These are phyloP conservation scores for Fusarium ambrosium DNA, from an alignment of 2,329 filamentous ascomycete genomes.

Conservation along the genomic window DNA sequence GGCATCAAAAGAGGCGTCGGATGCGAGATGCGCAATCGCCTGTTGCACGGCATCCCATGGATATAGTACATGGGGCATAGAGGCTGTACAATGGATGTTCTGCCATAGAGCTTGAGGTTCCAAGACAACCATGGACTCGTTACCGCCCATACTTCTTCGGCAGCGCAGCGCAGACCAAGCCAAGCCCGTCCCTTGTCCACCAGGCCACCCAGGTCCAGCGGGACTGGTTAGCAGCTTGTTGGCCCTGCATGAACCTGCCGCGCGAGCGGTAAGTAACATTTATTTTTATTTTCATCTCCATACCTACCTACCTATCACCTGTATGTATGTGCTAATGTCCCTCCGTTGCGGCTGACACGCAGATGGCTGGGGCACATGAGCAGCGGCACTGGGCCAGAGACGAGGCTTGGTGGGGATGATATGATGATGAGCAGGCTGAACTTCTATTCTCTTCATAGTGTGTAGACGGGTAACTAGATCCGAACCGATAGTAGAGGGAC, in stretches of 20 bases:
- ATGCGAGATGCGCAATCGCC: constrained; percentile 34
- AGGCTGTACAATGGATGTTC: background rate
- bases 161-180: background rate
- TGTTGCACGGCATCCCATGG: constrained; percentile 15
- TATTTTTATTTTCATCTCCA: background rate
- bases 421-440: constrained; percentile 9
- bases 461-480: constrained; percentile 9
- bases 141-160: background rate
- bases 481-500: background rate
- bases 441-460: background rate
- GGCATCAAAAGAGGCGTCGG: constrained; percentile 37
- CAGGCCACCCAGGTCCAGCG: background rate
- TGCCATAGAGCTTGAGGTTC: background rate
- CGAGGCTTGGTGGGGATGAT: background rate
- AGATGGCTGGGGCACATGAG: background rate
- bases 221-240: background rate
- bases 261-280: background rate
- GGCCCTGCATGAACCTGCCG: constrained; percentile 9
- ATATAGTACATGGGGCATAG: background rate
- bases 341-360: background rate
- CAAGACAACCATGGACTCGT: background rate
- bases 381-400: background rate
- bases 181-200: constrained; percentile 2
- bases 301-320: background rate
- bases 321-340: background rate